Evolutionary conservation across 2,329 filamentous ascomycete genomes (phyloP).

Genomic region (Plectosphaerella cucumerina): DNA sequence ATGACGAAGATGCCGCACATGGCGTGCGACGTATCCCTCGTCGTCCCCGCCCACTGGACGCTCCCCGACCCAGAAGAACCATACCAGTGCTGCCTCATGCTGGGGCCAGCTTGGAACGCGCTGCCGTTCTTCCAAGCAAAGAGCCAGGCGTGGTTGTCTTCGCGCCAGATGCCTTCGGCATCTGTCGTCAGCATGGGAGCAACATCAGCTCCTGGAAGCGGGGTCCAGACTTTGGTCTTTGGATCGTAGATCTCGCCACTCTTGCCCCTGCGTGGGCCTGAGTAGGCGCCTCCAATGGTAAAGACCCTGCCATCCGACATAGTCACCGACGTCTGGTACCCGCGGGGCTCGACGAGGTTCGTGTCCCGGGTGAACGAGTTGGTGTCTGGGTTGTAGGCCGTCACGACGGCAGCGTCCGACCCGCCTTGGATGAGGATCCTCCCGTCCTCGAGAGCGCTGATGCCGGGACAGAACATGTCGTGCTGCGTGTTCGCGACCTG

Average conservation of each 20-base stretch:
- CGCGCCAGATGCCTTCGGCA: conserved; percentile 44
- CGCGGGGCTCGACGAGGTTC: conserved; percentile 42
- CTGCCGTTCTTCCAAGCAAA: conserved; percentile 39
- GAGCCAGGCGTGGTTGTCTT: conserved; percentile 28
- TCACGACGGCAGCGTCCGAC: conserved; percentile 41
- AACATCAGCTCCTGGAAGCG: conserved; percentile 35
- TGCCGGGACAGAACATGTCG: conserved; percentile 56
- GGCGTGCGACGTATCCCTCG: conserved; percentile 32
- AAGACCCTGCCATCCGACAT: conserved; percentile 51
- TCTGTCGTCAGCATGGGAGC: conserved; percentile 46
- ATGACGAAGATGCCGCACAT: conserved; percentile 54
- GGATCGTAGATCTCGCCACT: conserved; percentile 52
- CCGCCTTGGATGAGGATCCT: conserved; percentile 51
- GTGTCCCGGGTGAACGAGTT: conserved; percentile 32
- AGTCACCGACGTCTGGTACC: conserved; percentile 48
- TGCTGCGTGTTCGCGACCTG: conserved; percentile 37
- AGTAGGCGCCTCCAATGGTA: conserved; percentile 53
- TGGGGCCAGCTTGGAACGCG: conserved; percentile 53
- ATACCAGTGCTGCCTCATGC: conserved; percentile 54
- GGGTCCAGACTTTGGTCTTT: conserved; percentile 38
- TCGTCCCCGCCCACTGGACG: conserved; percentile 32
- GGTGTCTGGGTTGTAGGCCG: conserved; percentile 37
- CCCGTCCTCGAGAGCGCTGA: conserved; percentile 44
- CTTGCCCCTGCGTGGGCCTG: conserved; percentile 44
- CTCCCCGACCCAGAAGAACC: conserved; percentile 35